Percentiles rank a stretch among this genome's conserved stretches.
Conservation (phyloP, 495 filamentous ascomycete genomes). For the Extremus antarcticus region DNA sequence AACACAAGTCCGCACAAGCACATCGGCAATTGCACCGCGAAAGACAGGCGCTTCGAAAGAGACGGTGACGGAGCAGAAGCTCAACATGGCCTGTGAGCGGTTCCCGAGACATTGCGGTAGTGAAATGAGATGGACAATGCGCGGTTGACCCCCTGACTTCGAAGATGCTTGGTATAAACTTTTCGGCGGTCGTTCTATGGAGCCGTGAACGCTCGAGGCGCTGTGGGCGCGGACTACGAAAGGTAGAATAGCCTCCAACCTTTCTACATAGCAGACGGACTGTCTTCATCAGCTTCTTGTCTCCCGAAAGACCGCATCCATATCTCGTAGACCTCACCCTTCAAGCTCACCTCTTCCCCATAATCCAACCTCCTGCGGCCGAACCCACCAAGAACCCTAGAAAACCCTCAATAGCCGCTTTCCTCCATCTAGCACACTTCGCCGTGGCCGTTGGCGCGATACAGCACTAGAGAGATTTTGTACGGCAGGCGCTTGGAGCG, state of each 20-base stretch:
- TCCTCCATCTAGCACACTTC: background rate
- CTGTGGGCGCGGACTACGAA: too few relatives aligned
- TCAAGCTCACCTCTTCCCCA: too few relatives aligned
- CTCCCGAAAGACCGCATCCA: too few relatives aligned
- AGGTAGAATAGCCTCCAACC: too few relatives aligned
- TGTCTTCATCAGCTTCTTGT: too few relatives aligned
- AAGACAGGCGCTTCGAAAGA: constrained; percentile 6
- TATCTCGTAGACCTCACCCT: too few relatives aligned
- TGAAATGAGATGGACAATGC: constrained; percentile 20
- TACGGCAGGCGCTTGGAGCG: background rate
- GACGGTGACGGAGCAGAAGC: background rate
- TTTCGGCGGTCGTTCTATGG: too few relatives aligned
- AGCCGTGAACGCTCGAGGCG: too few relatives aligned
- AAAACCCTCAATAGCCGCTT: background rate
- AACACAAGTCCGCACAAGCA: too few relatives aligned
- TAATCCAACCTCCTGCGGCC: too few relatives aligned
- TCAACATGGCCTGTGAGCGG: constrained; percentile 4
- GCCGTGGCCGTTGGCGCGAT: background rate
- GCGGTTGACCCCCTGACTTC: constrained; percentile 9
- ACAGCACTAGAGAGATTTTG: background rate
- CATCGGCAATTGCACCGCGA: background rate
- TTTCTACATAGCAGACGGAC: too few relatives aligned
- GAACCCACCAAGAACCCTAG: too few relatives aligned
- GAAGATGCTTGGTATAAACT: background rate
- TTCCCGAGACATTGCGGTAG: constrained; percentile 11